Conservation (phyloP, 1,139 yeast genomes). For the Ogataea hybrid region DNA sequence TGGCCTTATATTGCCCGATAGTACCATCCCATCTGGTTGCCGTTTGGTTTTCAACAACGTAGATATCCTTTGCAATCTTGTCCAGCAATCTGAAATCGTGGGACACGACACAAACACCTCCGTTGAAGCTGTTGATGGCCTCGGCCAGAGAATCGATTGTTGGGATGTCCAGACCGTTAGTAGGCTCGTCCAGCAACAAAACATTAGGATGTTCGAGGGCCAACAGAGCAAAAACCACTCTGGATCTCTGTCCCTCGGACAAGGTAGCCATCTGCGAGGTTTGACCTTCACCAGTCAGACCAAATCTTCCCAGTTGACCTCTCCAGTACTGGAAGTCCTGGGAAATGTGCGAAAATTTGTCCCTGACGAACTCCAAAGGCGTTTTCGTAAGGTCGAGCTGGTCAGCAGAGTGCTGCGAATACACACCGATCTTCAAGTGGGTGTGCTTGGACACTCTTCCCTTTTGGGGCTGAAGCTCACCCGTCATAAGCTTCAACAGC, state of each 20-base stretch:
- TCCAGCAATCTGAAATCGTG: conserved; percentile 99
- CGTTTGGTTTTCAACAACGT: conserved; percentile 89
- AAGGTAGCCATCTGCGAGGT: conserved; percentile 98
- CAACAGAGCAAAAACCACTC: conserved; percentile 95
- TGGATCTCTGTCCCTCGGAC: conserved; percentile 98
- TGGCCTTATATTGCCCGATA: conserved; percentile 89
- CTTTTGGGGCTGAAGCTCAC: conserved; percentile 80
- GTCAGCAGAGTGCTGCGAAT: conserved; percentile 98
- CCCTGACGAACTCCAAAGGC: conserved; percentile 95
- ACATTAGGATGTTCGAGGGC: conserved; percentile 96
- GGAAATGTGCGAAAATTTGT: conserved; percentile 81
- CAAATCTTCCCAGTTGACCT: conserved; percentile 96
- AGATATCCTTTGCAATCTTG: conserved; percentile 96
- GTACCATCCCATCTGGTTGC: conserved; percentile 96
- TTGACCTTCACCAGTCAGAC: conserved; percentile 98
- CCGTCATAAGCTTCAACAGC: conserved; percentile 93
- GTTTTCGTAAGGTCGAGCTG: conserved; percentile 94
- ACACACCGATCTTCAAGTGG: conserved; percentile 96
- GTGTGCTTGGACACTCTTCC: conserved; percentile 98
- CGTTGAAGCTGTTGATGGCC: conserved; percentile 90
- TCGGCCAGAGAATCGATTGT: conserved; percentile 97
- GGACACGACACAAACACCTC: conserved; percentile 98
- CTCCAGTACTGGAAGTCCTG: conserved; percentile 99
- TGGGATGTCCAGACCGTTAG: conserved; percentile 98
- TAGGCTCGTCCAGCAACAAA: conserved; percentile 96